phyloP scores from a whole-genome alignment of 306 rosid species.

The Amphicarpaea edgeworthii region DNA sequence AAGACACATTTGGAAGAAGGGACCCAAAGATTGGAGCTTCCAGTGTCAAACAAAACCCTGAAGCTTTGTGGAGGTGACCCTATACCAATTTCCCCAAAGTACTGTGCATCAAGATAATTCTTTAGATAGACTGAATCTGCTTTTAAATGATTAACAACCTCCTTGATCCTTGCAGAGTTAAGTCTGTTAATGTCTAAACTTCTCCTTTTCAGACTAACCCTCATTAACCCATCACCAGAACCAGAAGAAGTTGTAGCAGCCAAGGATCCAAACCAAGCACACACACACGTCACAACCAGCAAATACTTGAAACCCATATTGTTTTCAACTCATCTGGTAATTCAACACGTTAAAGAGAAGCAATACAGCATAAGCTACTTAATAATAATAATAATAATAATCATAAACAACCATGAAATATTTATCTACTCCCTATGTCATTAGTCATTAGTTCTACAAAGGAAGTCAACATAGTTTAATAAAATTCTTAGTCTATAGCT shows the following conservation, averaged over 20 bases:
- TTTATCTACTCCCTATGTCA: too few species aligned
- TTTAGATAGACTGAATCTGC: constrained; percentile 68
- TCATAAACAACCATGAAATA: too few species aligned
- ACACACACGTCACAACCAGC: constrained; percentile 36
- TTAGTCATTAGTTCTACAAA: too few species aligned
- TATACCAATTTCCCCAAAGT: constrained; percentile 87
- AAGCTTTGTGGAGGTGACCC: constrained; percentile 89
- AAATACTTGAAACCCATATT: constrained; percentile 47
- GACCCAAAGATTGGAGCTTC: constrained; percentile 90
- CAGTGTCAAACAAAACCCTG: constrained; percentile 84
- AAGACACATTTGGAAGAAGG: constrained; percentile 84
- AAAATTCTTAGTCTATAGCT: background rate
- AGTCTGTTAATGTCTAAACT: constrained; percentile 43
- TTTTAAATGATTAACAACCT: constrained; percentile 31
- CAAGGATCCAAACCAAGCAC: constrained; percentile 53
- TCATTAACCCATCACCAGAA: constrained; percentile 45
- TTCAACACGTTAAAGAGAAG: constrained; percentile 18
- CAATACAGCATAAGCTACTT: too few species aligned
- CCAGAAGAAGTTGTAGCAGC: constrained; percentile 45
- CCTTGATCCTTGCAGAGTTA: constrained; percentile 49
- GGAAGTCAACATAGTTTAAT: background rate
- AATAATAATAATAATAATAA: too few species aligned
- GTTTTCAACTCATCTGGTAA: constrained; percentile 16
- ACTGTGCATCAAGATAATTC: constrained; percentile 93
- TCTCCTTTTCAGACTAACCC: constrained; percentile 49